Evolutionary conservation across 1,284 basidiomycete genomes (phyloP).

Genomic region (Cutaneotrichosporon sp.): DNA sequence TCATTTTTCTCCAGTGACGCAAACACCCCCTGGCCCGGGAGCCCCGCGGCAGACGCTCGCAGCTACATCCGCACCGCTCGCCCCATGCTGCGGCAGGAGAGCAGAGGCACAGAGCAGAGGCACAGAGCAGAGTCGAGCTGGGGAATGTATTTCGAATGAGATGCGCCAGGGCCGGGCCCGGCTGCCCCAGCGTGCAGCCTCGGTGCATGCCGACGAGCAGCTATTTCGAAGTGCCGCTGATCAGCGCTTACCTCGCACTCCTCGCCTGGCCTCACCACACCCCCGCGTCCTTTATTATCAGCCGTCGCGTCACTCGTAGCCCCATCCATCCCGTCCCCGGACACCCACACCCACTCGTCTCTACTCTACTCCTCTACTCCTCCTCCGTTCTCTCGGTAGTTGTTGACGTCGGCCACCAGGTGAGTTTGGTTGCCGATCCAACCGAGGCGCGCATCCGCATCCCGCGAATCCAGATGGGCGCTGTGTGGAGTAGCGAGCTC

Average conservation of each 20-base stretch:
- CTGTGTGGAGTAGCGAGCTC: too few relatives aligned
- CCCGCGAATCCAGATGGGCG: too few relatives aligned
- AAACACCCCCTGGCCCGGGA: background rate
- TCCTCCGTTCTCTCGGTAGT: background rate
- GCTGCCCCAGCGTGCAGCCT: too few relatives aligned
- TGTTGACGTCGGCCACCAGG: too few relatives aligned
- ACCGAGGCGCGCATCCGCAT: too few relatives aligned
- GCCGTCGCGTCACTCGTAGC: background rate
- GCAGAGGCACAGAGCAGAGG: too few relatives aligned
- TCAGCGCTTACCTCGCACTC: background rate
- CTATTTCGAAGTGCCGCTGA: background rate
- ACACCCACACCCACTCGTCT: background rate
- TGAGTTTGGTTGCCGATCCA: too few relatives aligned
- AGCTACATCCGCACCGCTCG: background rate
- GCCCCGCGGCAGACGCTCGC: background rate
- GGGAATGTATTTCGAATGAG: background rate
- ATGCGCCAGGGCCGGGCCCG: too few relatives aligned
- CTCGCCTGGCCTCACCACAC: background rate
- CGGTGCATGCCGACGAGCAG: background rate
- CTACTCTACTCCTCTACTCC: background rate
- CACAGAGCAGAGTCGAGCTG: background rate
- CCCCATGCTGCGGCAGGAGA: too few relatives aligned
- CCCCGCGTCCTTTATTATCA: background rate
- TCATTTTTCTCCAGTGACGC: too few relatives aligned
- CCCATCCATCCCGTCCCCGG: conserved; percentile 1